Percentiles rank a stretch among this genome's conserved stretches.
Evolutionary conservation across 2,329 filamentous ascomycete species (phyloP).

Genomic region (Aureobasidium subglaciale): DNA sequence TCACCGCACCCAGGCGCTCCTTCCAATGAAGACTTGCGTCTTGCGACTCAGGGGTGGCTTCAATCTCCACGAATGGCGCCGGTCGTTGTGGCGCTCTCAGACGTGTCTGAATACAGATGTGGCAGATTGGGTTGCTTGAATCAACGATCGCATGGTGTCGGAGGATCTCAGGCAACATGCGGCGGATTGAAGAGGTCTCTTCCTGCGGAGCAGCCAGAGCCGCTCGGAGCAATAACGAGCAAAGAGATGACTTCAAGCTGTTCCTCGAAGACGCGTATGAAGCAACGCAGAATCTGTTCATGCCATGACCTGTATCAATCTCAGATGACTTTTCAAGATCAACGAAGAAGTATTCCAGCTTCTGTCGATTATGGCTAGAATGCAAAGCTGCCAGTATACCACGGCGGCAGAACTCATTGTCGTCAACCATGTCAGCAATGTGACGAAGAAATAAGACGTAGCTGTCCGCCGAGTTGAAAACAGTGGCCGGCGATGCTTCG

Average conservation of each 20-base stretch:
- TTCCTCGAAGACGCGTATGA: not conserved
- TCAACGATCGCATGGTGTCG: slow-evolving; percentile 17
- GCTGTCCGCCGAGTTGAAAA: slow-evolving; percentile 4
- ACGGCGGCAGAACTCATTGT: not conserved
- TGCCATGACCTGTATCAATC: not conserved
- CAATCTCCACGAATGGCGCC: slow-evolving; percentile 29
- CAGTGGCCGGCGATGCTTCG: not conserved
- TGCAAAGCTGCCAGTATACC: slow-evolving; percentile 1
- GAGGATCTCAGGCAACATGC: slow-evolving; percentile 3
- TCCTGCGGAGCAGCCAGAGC: slow-evolving; percentile 13
- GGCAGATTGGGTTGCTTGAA: not conserved
- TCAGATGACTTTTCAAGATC: not conserved
- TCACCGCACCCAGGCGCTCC: slow-evolving; percentile 35
- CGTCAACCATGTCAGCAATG: slow-evolving; percentile 3
- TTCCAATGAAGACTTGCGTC: slow-evolving; percentile 43
- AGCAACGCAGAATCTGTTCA: not conserved
- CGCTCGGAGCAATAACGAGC: slow-evolving; percentile 13
- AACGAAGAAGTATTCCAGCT: slow-evolving; percentile 1
- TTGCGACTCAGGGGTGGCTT: slow-evolving; percentile 31
- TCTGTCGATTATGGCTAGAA: not conserved
- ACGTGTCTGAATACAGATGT: not conserved
- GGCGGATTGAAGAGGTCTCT: slow-evolving; percentile 8
- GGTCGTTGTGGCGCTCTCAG: not conserved
- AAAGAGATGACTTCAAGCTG: slow-evolving; percentile 6
- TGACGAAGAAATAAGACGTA: not conserved